Conservation (phyloP, 352 stramenopile genomes). For the Thraustochytrium striatum region DNA sequence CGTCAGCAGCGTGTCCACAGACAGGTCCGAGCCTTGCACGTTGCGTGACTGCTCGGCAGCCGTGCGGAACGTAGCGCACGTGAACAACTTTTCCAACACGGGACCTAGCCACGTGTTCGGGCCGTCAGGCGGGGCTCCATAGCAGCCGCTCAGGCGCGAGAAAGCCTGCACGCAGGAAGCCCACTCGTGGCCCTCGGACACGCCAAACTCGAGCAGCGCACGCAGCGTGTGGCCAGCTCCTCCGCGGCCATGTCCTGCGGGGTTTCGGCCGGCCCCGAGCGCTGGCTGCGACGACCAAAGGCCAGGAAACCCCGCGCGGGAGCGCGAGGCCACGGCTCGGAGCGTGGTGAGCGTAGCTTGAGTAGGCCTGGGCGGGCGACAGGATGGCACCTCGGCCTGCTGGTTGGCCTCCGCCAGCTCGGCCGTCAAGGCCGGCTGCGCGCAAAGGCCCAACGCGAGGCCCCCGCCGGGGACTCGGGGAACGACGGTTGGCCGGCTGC, state of each 20-base stretch:
- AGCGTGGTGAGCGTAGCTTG: too few relatives aligned
- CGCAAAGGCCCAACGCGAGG: too few relatives aligned
- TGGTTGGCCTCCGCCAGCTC: too few relatives aligned
- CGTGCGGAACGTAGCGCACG: conserved; percentile 22
- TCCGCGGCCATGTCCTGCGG: neutral
- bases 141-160: conserved; percentile 33
- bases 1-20: conserved; percentile 7
- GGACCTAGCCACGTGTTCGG: neutral
- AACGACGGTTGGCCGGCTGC: too few relatives aligned
- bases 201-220: neutral
- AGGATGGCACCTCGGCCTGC: too few relatives aligned
- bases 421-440: too few relatives aligned
- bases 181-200: conserved; percentile 14
- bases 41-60: neutral
- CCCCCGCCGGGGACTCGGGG: too few relatives aligned
- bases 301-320: neutral
- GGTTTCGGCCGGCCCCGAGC: neutral
- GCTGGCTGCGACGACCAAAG: conserved; percentile 7
- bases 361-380: too few relatives aligned
- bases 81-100: conserved; percentile 40
- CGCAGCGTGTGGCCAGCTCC: conserved; percentile 1
- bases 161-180: conserved; percentile 8
- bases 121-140: neutral
- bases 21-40: neutral
- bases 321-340: too few relatives aligned